Evolutionary conservation across 2,329 filamentous ascomycete genomes (phyloP).

Genomic region (Trichoderma arundinaceum): DNA sequence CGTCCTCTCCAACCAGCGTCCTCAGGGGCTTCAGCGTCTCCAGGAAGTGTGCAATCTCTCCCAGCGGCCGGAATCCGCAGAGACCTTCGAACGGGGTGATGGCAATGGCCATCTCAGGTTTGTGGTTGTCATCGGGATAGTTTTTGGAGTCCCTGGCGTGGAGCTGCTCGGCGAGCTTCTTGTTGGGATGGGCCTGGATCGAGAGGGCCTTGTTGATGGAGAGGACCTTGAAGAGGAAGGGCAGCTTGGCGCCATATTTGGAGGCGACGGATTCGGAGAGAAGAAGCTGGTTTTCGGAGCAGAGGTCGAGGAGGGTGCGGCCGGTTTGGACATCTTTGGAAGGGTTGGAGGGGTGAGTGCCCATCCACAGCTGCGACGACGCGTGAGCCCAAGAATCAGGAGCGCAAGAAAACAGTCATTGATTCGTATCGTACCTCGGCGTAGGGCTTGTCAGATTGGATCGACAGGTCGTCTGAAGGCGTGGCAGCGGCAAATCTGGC

Average conservation of each 20-base stretch:
- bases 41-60: constrained; percentile 86
- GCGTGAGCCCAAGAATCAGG: not conserved
- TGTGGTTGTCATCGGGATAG: constrained; percentile 99
- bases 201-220: constrained; percentile 95
- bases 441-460: constrained; percentile 89
- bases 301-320: constrained; percentile 83
- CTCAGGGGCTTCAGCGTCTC: constrained; percentile 62
- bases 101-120: constrained; percentile 99
- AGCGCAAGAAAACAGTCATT: not conserved
- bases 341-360: constrained; percentile 93
- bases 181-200: constrained; percentile 96
- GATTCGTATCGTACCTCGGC: constrained; percentile 70
- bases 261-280: constrained; percentile 75
- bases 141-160: constrained; percentile 88
- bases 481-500: constrained; percentile 90
- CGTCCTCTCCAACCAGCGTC: constrained; percentile 68
- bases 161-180: constrained; percentile 84
- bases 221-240: constrained; percentile 97
- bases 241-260: constrained; percentile 80
- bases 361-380: constrained; percentile 86
- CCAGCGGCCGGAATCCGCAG: constrained; percentile 89
- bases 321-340: constrained; percentile 87
- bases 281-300: constrained; percentile 84
- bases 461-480: constrained; percentile 71
- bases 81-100: constrained; percentile 95